phyloP scores from a whole-genome alignment of 2,329 filamentous ascomycete species.

The Fusarium robinianum region DNA sequence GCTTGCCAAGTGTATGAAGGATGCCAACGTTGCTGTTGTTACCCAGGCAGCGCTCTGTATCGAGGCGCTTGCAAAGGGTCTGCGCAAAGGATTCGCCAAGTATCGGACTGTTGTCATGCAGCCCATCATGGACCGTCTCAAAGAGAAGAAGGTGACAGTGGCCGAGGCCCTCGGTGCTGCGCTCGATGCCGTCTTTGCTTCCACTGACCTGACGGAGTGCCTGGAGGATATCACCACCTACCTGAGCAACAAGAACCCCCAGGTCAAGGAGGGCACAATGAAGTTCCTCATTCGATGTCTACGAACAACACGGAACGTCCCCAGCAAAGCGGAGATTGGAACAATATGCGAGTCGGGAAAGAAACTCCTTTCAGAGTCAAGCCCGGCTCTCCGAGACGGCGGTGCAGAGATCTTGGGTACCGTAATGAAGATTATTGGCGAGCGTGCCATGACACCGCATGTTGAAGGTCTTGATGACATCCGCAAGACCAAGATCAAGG shows the following conservation, averaged over 20 bases:
- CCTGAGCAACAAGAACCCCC: constrained; percentile 92
- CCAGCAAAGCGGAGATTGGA: constrained; percentile 80
- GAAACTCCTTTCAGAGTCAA: constrained; percentile 88
- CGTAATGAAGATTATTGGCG: constrained; percentile 98
- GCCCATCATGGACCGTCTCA: constrained; percentile 91
- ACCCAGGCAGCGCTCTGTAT: constrained; percentile 92
- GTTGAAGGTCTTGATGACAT: constrained; percentile 94
- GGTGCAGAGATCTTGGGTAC: constrained; percentile 93
- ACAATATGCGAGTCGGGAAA: constrained; percentile 86
- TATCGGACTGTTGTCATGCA: constrained; percentile 81
- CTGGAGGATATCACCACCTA: constrained; percentile 89
- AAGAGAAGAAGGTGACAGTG: constrained; percentile 93
- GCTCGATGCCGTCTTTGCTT: constrained; percentile 69
- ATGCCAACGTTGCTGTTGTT: constrained; percentile 94
- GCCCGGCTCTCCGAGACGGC: constrained; percentile 80
- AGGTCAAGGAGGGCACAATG: constrained; percentile 94
- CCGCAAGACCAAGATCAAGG: constrained; percentile 92
- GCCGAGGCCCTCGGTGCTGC: constrained; percentile 86
- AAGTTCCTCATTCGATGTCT: constrained; percentile 91
- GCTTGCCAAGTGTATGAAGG: constrained; percentile 97
- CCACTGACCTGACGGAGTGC: constrained; percentile 78
- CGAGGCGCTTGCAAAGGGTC: constrained; percentile 82
- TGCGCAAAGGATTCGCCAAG: constrained; percentile 77
- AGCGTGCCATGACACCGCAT: constrained; percentile 91
- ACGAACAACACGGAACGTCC: constrained; percentile 80